Evolutionary conservation across 2,329 filamentous ascomycete genomes (phyloP).

Genomic region (Verticillium zaregamsianum): DNA sequence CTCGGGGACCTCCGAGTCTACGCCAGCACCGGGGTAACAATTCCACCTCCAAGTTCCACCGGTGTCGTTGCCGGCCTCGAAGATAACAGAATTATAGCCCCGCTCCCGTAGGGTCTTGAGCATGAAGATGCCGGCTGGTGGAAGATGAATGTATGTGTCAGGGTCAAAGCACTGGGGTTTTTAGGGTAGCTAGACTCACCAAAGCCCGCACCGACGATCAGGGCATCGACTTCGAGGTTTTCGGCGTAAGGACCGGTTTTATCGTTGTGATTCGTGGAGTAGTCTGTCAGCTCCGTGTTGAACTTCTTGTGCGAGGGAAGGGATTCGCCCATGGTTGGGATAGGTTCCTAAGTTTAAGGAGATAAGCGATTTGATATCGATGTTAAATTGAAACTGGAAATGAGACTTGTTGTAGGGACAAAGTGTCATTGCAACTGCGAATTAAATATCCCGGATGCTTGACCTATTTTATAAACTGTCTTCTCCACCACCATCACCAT

Average conservation of each 20-base stretch:
- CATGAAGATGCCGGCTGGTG: too few species aligned
- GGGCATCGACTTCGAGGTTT: slow-evolving; percentile 37
- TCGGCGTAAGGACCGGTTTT: slow-evolving; percentile 35
- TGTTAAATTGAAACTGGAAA: too few species aligned
- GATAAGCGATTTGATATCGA: not conserved
- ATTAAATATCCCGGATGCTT: not conserved
- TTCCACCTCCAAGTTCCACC: slow-evolving; percentile 56
- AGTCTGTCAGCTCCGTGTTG: slow-evolving; percentile 35
- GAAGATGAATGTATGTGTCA: too few species aligned
- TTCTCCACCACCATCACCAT: too few species aligned
- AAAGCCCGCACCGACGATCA: slow-evolving; percentile 42
- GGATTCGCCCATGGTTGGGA: slow-evolving; percentile 14
- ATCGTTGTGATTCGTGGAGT: slow-evolving; percentile 22
- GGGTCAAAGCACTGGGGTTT: too few species aligned
- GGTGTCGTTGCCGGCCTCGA: slow-evolving; percentile 46
- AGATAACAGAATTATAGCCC: slow-evolving; percentile 43
- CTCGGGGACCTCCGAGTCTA: slow-evolving; percentile 49
- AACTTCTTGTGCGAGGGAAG: slow-evolving; percentile 26
- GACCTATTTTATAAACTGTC: too few species aligned
- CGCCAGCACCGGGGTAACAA: slow-evolving; percentile 48
- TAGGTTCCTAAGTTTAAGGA: not conserved
- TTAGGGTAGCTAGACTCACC: slow-evolving; percentile 17
- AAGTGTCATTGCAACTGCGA: too few species aligned
- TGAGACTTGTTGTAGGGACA: too few species aligned
- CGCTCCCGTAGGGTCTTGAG: slow-evolving; percentile 45